Percentiles rank a stretch among this genome's conserved stretches.
phyloP scores from a whole-genome alignment of 352 stramenopile genomes.

The Halophytophthora polymorphica region DNA sequence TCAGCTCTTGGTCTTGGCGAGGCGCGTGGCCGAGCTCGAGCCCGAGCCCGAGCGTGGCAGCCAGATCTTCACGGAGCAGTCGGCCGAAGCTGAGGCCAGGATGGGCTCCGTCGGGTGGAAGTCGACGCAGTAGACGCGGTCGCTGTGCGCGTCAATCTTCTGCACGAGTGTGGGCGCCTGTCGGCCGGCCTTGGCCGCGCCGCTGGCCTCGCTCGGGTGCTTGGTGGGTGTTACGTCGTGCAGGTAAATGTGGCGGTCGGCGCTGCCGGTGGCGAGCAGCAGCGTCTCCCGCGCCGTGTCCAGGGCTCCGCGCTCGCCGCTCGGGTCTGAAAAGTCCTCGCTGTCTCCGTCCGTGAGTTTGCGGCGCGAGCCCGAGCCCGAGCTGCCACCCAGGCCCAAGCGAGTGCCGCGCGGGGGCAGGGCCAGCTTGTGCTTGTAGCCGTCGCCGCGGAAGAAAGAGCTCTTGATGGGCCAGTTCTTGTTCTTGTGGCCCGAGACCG shows the following conservation, averaged over 20 bases:
- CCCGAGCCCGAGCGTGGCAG: slow-evolving; percentile 48
- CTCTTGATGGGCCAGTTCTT: slow-evolving; percentile 92
- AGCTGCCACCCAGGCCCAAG: slow-evolving; percentile 15
- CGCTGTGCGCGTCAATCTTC: slow-evolving; percentile 83
- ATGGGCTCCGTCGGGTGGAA: slow-evolving; percentile 86
- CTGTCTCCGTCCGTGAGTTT: slow-evolving; percentile 80
- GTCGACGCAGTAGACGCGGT: slow-evolving; percentile 88
- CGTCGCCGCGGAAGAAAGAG: slow-evolving; percentile 84
- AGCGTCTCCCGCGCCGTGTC: slow-evolving; percentile 60
- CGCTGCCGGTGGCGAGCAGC: slow-evolving; percentile 81
- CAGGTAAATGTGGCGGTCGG: slow-evolving; percentile 87
- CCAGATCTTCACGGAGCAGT: slow-evolving; percentile 88
- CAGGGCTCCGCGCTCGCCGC: slow-evolving; percentile 30
- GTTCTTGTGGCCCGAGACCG: slow-evolving; percentile 85
- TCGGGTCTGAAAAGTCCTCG: slow-evolving; percentile 62
- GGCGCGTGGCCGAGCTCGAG: slow-evolving; percentile 34
- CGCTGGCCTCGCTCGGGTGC: slow-evolving; percentile 25
- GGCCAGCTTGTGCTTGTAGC: slow-evolving; percentile 83
- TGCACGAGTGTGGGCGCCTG: slow-evolving; percentile 65
- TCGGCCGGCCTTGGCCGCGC: slow-evolving; percentile 20
- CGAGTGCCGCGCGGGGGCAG: slow-evolving; percentile 36
- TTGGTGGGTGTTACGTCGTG: slow-evolving; percentile 75
- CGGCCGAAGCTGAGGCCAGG: slow-evolving; percentile 78
- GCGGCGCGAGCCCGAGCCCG: slow-evolving; percentile 37
- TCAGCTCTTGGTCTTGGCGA: slow-evolving; percentile 65